Evolutionary conservation across 257 asterid genomes (phyloP).

Genomic region (Nicotiana paniculata): DNA sequence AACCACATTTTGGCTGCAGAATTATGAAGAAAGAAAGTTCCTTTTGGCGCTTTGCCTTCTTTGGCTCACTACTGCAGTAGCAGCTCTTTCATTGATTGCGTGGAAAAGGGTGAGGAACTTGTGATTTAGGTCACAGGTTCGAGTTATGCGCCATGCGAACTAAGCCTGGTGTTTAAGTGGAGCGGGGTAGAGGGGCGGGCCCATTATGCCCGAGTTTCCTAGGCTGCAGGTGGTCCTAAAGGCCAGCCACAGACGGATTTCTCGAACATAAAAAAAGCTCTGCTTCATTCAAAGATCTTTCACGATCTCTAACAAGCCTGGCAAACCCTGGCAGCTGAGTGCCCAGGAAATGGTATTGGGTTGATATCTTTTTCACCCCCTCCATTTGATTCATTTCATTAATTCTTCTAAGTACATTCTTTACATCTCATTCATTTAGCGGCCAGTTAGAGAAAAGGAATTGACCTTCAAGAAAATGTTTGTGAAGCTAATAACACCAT

Average conservation of each 20-base stretch:
- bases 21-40: background rate
- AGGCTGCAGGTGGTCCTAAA: too few relatives aligned
- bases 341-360: background rate
- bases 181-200: too few relatives aligned
- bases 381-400: background rate
- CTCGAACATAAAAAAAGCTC: background rate
- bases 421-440: background rate
- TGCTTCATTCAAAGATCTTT: background rate
- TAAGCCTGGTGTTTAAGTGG: too few relatives aligned
- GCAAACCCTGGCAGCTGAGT: background rate
- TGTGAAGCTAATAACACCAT: background rate
- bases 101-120: too few relatives aligned
- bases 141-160: too few relatives aligned
- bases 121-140: too few relatives aligned
- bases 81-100: background rate
- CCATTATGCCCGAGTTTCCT: too few relatives aligned
- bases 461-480: background rate
- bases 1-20: background rate
- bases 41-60: background rate
- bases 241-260: too few relatives aligned
- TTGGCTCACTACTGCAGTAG: background rate
- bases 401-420: background rate
- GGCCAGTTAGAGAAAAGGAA: background rate
- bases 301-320: background rate
- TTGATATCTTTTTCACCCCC: background rate